A percentile compares a stretch with the other conserved stretches of the same genome.
Evolutionary conservation across 2,329 filamentous ascomycete species (phyloP).

Genomic region (Sporothrix euskadiensis): DNA sequence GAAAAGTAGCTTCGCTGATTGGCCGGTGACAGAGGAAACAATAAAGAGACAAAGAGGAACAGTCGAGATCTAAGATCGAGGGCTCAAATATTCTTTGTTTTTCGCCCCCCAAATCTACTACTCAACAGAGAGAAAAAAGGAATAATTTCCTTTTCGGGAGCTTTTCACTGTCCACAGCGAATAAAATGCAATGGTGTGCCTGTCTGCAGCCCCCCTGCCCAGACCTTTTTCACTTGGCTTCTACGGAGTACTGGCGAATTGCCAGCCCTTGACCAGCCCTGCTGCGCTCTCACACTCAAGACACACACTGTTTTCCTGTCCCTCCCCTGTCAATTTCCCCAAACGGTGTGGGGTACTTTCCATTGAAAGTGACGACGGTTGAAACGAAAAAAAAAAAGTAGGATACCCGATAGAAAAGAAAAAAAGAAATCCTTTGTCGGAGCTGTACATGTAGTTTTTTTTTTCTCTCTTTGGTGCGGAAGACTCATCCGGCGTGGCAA

Average conservation of each 20-base stretch:
- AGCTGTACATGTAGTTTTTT: background rate
- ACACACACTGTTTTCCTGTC: background rate
- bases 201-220: conserved; percentile 4
- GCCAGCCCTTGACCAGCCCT: background rate
- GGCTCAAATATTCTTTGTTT: background rate
- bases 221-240: background rate
- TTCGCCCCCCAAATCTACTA: background rate
- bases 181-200: background rate
- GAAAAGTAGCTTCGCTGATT: conserved; percentile 29
- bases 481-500: conserved; percentile 3
- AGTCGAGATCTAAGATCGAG: background rate
- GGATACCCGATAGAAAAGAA: background rate
- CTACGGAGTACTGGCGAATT: background rate
- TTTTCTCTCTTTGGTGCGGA: background rate
- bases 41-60: background rate
- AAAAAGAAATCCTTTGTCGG: background rate
- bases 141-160: conserved; percentile 24
- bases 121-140: background rate
- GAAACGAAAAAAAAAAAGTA: background rate
- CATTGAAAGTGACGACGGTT: background rate
- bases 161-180: background rate
- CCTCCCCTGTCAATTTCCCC: conserved; percentile 12
- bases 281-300: background rate
- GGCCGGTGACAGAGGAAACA: conserved; percentile 4
- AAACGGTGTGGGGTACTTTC: conserved; percentile 6